Conservation (phyloP, 164 flowering plant species). For the Umbilicus rupestris region DNA sequence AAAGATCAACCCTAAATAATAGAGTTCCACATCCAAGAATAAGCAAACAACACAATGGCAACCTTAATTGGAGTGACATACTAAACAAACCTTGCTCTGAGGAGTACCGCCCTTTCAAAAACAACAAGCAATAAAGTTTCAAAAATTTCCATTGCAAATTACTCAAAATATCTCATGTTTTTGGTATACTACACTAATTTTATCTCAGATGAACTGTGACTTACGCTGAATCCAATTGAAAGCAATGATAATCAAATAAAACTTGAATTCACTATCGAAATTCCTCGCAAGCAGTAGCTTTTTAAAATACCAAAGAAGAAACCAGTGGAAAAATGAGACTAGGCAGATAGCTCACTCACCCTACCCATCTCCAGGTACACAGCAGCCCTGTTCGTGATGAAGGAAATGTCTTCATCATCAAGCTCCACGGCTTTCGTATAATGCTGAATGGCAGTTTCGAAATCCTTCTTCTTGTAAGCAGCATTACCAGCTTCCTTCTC, state of each 20-base stretch:
- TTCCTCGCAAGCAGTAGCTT: not conserved
- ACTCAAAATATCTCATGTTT: too few species aligned
- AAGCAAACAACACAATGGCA: too few species aligned
- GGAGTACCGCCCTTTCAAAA: too few species aligned
- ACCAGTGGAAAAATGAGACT: not conserved
- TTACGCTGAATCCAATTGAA: too few species aligned
- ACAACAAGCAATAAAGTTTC: too few species aligned
- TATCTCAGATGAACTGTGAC: too few species aligned
- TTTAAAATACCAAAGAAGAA: not conserved
- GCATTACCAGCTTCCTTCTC: slow-evolving; percentile 92
- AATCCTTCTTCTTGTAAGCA: slow-evolving; percentile 95
- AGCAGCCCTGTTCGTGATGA: slow-evolving; percentile 81
- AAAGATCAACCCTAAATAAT: too few species aligned
- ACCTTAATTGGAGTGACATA: too few species aligned
- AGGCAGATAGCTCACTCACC: slow-evolving; percentile 27
- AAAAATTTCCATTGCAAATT: too few species aligned
- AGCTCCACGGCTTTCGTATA: slow-evolving; percentile 72
- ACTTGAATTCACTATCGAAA: not conserved
- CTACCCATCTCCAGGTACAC: slow-evolving; percentile 92
- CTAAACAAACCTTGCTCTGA: too few species aligned
- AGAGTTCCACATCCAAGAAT: too few species aligned
- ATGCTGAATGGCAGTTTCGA: slow-evolving; percentile 68
- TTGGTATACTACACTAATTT: too few species aligned
- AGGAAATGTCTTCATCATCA: slow-evolving; percentile 83
- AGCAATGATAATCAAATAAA: not conserved